These are phyloP conservation scores for Pseudotsuga menziesii DNA, from an alignment of 75 land plant genomes.

Conservation along the genomic window DNA sequence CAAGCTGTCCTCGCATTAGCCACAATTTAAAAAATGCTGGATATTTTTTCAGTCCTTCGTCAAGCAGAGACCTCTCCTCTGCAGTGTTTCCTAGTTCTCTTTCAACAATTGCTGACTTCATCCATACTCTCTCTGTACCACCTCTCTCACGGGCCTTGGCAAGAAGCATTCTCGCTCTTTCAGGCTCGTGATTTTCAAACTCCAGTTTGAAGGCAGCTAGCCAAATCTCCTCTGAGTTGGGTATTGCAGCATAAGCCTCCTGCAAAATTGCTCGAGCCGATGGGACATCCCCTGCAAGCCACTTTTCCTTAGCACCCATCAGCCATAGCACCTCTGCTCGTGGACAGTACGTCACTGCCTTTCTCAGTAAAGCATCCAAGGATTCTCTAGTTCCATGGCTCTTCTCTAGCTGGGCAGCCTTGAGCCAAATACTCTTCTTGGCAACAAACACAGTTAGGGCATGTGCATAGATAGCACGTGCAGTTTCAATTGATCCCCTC, in stretches of 20 bases:
- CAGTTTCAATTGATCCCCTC: constrained; percentile 91
- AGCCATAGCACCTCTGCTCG: constrained; percentile 97
- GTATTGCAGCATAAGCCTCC: constrained; percentile 94
- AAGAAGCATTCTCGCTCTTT: constrained; percentile 86
- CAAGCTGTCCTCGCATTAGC: constrained; percentile 92
- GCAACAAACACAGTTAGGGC: constrained; percentile 81
- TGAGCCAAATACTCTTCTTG: constrained; percentile 94
- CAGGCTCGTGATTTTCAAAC: constrained; percentile 94
- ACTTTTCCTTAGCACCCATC: constrained; percentile 98
- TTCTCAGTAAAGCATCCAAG: constrained; percentile 71
- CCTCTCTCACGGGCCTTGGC: constrained; percentile 89
- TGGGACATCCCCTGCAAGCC: constrained; percentile 98
- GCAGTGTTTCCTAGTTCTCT: constrained; percentile 75
- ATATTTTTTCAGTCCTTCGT: constrained; percentile 71
- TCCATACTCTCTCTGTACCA: constrained; percentile 93
- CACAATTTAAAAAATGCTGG: constrained; percentile 82
- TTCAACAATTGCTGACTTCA: constrained; percentile 97
- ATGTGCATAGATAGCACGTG: constrained; percentile 89
- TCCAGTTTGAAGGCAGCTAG: constrained; percentile 96
- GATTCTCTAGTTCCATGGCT: constrained; percentile 91
- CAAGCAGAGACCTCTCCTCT: constrained; percentile 70
- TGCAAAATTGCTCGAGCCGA: constrained; percentile 81
- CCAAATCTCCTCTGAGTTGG: constrained; percentile 95
- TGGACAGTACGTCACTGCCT: constrained; percentile 83
- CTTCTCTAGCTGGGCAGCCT: constrained; percentile 95